These are phyloP conservation scores for Flaveria robusta DNA, from an alignment of 129 eudicot genomes.

Conservation along the genomic window DNA sequence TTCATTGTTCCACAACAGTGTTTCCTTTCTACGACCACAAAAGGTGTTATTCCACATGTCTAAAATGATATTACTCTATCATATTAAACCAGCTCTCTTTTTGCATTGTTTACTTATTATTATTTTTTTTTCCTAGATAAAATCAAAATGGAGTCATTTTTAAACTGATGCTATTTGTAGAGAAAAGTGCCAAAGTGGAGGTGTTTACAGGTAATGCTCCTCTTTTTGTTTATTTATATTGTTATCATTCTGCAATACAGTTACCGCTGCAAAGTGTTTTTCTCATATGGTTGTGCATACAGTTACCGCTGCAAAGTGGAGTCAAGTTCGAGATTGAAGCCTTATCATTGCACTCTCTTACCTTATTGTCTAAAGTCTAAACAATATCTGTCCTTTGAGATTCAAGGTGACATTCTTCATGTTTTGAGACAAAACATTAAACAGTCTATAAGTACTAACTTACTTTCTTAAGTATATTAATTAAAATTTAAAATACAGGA, in stretches of 20 bases:
- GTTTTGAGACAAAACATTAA: background rate
- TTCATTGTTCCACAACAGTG: too few relatives aligned
- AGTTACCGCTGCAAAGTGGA: constrained; percentile 68
- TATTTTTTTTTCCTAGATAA: constrained; percentile 47
- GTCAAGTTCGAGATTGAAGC: constrained; percentile 96
- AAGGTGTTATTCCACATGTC: too few relatives aligned
- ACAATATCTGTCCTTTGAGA: constrained; percentile 72
- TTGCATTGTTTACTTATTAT: background rate
- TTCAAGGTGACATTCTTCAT: constrained; percentile 36
- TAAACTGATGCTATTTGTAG: constrained; percentile 73
- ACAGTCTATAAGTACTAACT: background rate
- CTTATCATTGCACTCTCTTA: constrained; percentile 65
- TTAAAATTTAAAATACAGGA: background rate
- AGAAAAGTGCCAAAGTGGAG: constrained; percentile 75
- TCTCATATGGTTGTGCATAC: constrained; percentile 59
- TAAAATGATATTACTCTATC: too few relatives aligned
- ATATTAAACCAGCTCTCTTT: too few relatives aligned
- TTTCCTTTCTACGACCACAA: too few relatives aligned
- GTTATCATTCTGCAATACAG: background rate
- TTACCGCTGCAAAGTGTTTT: background rate
- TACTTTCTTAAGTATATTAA: background rate
- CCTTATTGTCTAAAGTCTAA: constrained; percentile 73
- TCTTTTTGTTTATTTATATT: background rate
- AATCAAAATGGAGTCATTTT: constrained; percentile 56
- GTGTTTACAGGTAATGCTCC: constrained; percentile 28